Percentiles rank a stretch among this genome's conserved stretches.
Conservation (phyloP, 2,329 filamentous ascomycete species). For the Aspergillus phoenicis region DNA sequence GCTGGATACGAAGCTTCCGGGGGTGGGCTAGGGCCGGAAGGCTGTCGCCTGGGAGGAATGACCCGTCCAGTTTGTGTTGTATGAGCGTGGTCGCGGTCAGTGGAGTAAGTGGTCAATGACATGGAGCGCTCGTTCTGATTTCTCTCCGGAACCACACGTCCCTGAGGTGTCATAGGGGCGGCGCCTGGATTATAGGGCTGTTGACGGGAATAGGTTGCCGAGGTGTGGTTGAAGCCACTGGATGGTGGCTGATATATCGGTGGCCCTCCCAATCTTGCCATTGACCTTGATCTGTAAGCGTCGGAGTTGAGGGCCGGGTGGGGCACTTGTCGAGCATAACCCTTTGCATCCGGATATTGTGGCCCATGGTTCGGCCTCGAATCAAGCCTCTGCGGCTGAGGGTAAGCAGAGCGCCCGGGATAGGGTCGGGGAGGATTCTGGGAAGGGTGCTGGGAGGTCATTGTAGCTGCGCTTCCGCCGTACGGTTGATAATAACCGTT, state of each 20-base stretch:
- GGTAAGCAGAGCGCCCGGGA: conserved; percentile 69
- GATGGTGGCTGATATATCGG: conserved; percentile 69
- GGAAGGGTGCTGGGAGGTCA: conserved; percentile 53
- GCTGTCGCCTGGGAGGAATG: conserved; percentile 74
- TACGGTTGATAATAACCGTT: conserved; percentile 47
- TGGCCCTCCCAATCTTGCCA: conserved; percentile 75
- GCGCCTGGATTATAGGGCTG: conserved; percentile 64
- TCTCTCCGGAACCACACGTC: conserved; percentile 85
- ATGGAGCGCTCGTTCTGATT: conserved; percentile 93
- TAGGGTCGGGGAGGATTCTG: conserved; percentile 65
- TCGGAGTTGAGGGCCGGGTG: conserved; percentile 80
- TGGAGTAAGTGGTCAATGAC: conserved; percentile 85
- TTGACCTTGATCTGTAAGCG: conserved; percentile 86
- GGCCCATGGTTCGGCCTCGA: conserved; percentile 55
- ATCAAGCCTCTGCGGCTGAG: conserved; percentile 71
- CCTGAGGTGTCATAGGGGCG: conserved; percentile 83
- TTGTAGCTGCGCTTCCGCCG: conserved; percentile 34
- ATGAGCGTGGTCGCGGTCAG: conserved; percentile 76
- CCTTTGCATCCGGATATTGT: conserved; percentile 62
- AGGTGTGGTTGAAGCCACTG: conserved; percentile 64
- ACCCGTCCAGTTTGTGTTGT: conserved; percentile 85
- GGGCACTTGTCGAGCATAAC: conserved; percentile 59
- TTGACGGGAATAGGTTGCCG: conserved; percentile 76
- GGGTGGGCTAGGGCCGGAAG: conserved; percentile 51
- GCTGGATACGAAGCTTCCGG: conserved; percentile 37